Evolutionary conservation across 1,284 basidiomycete genomes (phyloP).

Genomic region (Malassezia dermatis): DNA sequence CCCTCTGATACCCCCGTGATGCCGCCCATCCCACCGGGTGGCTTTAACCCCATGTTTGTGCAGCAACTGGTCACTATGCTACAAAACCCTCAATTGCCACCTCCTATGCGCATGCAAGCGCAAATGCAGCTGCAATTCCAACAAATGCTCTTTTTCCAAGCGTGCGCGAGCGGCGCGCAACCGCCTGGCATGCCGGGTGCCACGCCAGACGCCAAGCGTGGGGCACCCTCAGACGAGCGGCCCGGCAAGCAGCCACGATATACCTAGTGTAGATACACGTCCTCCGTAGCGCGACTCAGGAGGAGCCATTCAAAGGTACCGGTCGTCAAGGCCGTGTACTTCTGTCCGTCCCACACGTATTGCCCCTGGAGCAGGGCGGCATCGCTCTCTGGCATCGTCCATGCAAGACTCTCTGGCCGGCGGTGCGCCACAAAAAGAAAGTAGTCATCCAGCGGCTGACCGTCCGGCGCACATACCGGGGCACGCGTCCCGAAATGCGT

Average conservation of each 20-base stretch:
- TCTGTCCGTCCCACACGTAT: conserved; percentile 12
- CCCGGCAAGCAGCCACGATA: neutral
- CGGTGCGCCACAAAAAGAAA: conserved; percentile 9
- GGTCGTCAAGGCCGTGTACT: conserved; percentile 5
- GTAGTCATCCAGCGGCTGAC: conserved; percentile 14
- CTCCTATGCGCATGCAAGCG: conserved; percentile 42
- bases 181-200: neutral
- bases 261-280: conserved; percentile 8
- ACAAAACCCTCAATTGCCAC: conserved; percentile 38
- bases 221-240: neutral
- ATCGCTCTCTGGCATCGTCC: conserved; percentile 22
- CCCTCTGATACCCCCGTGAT: conserved; percentile 9
- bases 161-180: neutral
- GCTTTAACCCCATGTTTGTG: conserved; percentile 34
- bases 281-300: conserved; percentile 12
- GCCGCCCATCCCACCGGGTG: conserved; percentile 5
- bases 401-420: neutral
- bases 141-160: conserved; percentile 38
- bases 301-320: conserved; percentile 35
- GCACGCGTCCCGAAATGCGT: neutral
- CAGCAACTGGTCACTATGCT: conserved; percentile 45
- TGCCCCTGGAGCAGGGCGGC: conserved; percentile 20
- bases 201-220: neutral
- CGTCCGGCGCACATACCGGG: conserved; percentile 10
- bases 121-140: conserved; percentile 46